Percentiles rank a stretch among this genome's conserved stretches.
Evolutionary conservation across 1,139 yeast genomes (phyloP).

Genomic region (Debaryomyces nepalensis): DNA sequence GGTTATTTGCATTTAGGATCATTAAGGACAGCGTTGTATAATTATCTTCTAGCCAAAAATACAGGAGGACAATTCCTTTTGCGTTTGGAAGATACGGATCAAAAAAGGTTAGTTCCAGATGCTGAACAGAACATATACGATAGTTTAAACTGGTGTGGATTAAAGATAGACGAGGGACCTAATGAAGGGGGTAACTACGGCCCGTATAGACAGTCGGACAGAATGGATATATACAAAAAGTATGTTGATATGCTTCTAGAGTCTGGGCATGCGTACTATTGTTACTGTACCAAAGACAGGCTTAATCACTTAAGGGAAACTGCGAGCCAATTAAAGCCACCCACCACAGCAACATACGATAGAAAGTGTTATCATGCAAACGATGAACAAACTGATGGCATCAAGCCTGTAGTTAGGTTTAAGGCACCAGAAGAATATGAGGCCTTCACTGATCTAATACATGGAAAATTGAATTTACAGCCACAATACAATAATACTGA

Average conservation of each 20-base stretch:
- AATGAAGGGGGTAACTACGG: conserved; percentile 64
- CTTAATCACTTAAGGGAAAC: conserved; percentile 67
- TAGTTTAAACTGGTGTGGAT: conserved; percentile 76
- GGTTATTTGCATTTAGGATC: conserved; percentile 93
- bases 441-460: conserved; percentile 69
- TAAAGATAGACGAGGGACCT: conserved; percentile 85
- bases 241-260: conserved; percentile 62
- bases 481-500: conserved; percentile 76
- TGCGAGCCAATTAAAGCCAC: conserved; percentile 78
- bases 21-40: conserved; percentile 88
- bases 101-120: conserved; percentile 70
- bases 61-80: conserved; percentile 83
- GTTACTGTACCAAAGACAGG: conserved; percentile 86
- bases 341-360: conserved; percentile 91
- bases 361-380: conserved; percentile 63
- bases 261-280: conserved; percentile 77
- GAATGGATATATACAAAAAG: conserved; percentile 64
- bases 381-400: conserved; percentile 25
- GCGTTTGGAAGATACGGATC: conserved; percentile 93
- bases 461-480: conserved; percentile 76
- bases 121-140: conserved; percentile 84
- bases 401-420: conserved; percentile 57
- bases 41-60: conserved; percentile 76
- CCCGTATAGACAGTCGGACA: conserved; percentile 85
- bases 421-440: conserved; percentile 75